Evolutionary conservation across 2,329 filamentous ascomycete species (phyloP), one percentile per base, ranked within the genome.

Genomic region (Thielaviopsis musarum): DNA sequence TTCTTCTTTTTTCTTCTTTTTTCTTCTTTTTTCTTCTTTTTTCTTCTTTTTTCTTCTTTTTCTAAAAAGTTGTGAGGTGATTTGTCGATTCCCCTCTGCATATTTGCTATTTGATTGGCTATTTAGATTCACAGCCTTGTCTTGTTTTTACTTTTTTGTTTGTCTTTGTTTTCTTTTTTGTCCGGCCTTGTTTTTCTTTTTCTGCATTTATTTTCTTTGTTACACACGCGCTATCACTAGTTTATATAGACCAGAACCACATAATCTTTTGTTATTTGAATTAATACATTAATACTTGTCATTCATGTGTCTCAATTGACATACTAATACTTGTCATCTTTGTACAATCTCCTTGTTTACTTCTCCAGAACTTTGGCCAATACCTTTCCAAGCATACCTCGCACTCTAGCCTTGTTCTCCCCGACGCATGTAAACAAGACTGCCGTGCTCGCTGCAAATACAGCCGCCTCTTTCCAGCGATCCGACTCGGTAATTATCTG

Each of bases 351-450:
- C 34, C 3, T 51, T 34, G 28, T 56, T 64, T 66, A 73, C 58
- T 65, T 65, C 54, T 70, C 68, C 62, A 83, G 67, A 7, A 83
- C 76, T 63, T 71, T 73, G 15, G 69, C 71, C 61, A 87, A 65
- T 26, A 90, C 66, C 21, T 73, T 77, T 7, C 86, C 87, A 62
- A 89, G 71, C 52, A 89, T 78, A 5, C 86, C 86, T 60, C 85
- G 75, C 26, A 90, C 83, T 64, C 82, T 73, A 30, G 67, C 70
- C 38, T 77, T 79, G 54, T 82, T 80, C 70, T 88, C 85, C 49
- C 75, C 71, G 24, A 82, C 77, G 65, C 79, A 81, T 0, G 84
- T 83, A 62, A 89, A 78, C n/a, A 90, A 78, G 10, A 88, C 75
- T 4, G 84, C 85, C 10, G 81, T 78, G 66, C 84, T 87, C 52